Evolutionary conservation across 768 basidiomycete species (phyloP).

Genomic region (Pholiota microspora): DNA sequence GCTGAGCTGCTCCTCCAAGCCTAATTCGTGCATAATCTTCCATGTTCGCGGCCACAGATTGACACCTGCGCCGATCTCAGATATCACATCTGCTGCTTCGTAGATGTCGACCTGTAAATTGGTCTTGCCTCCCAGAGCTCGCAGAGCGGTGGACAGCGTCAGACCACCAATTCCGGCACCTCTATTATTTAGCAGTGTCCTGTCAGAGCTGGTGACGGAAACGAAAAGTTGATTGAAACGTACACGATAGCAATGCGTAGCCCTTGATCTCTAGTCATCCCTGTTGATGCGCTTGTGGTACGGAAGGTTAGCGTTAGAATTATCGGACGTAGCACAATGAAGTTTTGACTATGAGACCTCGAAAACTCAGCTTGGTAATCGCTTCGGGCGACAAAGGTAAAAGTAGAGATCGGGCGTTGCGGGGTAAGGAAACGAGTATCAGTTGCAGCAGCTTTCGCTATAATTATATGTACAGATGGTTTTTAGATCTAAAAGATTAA

Average conservation of each 20-base stretch:
- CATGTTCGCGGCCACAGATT: constrained; percentile 37
- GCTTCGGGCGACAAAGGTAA: too few species aligned
- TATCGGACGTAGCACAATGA: too few species aligned
- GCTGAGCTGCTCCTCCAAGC: constrained; percentile 25
- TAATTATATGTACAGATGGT: too few species aligned
- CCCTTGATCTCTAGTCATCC: background rate
- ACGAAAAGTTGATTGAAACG: background rate
- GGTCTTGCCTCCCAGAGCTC: constrained; percentile 15
- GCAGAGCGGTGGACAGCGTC: constrained; percentile 19
- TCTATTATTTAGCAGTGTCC: background rate
- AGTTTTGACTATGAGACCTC: too few species aligned
- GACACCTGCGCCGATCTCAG: constrained; percentile 45
- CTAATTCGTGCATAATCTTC: constrained; percentile 37
- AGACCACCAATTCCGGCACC: constrained; percentile 19
- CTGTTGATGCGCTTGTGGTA: too few species aligned
- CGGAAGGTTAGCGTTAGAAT: too few species aligned
- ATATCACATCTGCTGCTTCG: constrained; percentile 37
- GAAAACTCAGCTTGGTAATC: too few species aligned
- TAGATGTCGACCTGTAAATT: constrained; percentile 37
- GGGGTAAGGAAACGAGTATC: too few species aligned
- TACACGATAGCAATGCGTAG: constrained; percentile 18
- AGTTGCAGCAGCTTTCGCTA: too few species aligned
- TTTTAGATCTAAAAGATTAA: background rate
- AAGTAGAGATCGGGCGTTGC: too few species aligned
- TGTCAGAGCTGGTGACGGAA: background rate